Base-by-base conservation (phyloP, 352 stramenopile species). In the Phytophthora tentaculata region DNA sequence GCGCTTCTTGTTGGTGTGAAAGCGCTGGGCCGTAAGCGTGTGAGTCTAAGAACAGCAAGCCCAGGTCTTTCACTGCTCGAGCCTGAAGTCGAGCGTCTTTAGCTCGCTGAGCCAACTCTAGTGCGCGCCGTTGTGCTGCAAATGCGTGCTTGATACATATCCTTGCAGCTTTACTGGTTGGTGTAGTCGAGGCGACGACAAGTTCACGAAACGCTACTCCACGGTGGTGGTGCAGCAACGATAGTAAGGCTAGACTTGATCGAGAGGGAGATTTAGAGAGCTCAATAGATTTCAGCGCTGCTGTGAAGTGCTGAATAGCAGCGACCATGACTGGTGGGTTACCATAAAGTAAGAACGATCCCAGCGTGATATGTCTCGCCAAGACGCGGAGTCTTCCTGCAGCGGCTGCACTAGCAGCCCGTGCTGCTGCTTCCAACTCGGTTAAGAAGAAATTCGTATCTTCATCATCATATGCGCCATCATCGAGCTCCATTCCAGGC, bases 371-470 rank as follows among this genome's bases (percentile, higher is more conserved):
- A 17, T 73, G 57, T 2, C 64, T 43, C 3, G 83, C 83, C 35
- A 92, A 70, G 1, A 67, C 45, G 39, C 64, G 73, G 19, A 78
- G 61, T 60, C 59, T 69, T 43, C 59, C 56, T 1, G 48, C 53
- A 5, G 61, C 45, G 2, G 23, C 44, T 19, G 76, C 56, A 35
- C 63, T 73, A 17, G 44, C 71, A 5, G 65, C 57, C 26, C 71
- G 59, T 0, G 65, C 56, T 29, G 77, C 78, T 22, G 77, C 81
- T 39, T 91, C 83, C 22, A 93, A 55, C 43, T 92, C 86, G 2
- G 86, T 95, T 45, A 95, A 71, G 64, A 95, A 95, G 56, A 89
- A 90, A 54, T 77, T 88, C 14, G 78, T 71, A 17, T 80, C 54
- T 7, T 88, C 79, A 24, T 83, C 58, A 6, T 88, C 76, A 12